phyloP scores from a whole-genome alignment of 1,139 yeast species.

The Protomyces arabidopsidicola region DNA sequence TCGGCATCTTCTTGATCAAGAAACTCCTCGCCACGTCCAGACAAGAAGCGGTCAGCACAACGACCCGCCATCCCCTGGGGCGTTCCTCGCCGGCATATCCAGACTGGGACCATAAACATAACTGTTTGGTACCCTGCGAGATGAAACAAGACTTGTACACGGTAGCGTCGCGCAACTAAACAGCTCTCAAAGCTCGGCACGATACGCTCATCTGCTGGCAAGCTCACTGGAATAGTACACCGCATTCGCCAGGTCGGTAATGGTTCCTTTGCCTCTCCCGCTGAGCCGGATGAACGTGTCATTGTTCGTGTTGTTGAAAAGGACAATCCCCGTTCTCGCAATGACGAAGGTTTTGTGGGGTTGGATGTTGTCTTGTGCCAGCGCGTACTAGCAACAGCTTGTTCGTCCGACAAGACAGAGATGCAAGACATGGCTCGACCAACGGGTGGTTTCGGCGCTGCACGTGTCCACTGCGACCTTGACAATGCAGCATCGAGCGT shows the following conservation, averaged over 20 bases:
- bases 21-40: not conserved
- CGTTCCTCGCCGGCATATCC: not conserved
- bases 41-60: not conserved
- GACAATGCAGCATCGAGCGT: not conserved
- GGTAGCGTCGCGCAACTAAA: constrained; percentile 6
- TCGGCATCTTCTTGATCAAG: not conserved
- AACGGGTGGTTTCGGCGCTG: not conserved
- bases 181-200: constrained; percentile 22
- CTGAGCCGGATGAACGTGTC: not conserved
- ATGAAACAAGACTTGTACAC: not conserved
- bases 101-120: not conserved
- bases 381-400: not conserved
- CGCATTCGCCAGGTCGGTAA: constrained; percentile 6
- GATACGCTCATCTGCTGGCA: not conserved
- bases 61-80: not conserved
- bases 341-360: not conserved
- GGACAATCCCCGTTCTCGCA: not conserved
- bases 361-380: not conserved
- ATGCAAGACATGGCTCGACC: not conserved
- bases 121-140: not conserved
- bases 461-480: not conserved
- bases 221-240: constrained; percentile 7
- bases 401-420: not conserved
- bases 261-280: not conserved
- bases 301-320: not conserved